Base-by-base conservation (phyloP, 345 rosid genomes). In the Adansonia digitata region DNA sequence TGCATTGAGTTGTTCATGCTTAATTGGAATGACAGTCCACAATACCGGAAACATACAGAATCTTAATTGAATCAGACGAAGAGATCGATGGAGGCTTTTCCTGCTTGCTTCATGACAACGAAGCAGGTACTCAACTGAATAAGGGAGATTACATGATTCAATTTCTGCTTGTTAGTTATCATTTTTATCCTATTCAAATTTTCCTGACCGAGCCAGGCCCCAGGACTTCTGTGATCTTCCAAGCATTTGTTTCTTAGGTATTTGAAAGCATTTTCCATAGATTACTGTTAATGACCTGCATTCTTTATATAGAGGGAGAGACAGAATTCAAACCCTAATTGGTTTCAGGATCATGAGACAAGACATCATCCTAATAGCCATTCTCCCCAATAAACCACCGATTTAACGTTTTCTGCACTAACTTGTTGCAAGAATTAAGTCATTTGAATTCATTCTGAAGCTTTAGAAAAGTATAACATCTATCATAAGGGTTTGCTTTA, bases 61-160 rank as follows among this genome's bases (percentile, higher is more conserved):
- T 88, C 40, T 60, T 78, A 61, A 82, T 82, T 77, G 92, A 92
- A 56, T 90, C 92, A 15, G 97, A 96, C 80, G 99, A 92, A 76
- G 99, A 90, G 63, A 84, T 91, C 2, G 87, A 89, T 61, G 85
- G 77, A 82, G 95, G 90, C 63, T 86, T 93, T 78, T 83, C 89
- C 69, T 92, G 88, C 89, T 87, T 96, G 81, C 74, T 93, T 26
- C 64, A 87, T 10, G 83, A 74, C 60, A 87, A 84, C 78, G 85
- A 86, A 80, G 79, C 82, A 75, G 96, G 98, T 93, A 83, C 18
- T 20, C 51, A 10, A 51, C 26, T 10, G 35, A 31, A 75, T 18
- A 63, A 20, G 34, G 27, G 49, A 42, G 39, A 15, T 45, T 20
- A 29, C 20, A 31, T 31, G 18, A n/a, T 69, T 61, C 71, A n/a